Evolutionary conservation across 2,329 filamentous ascomycete genomes (phyloP).

Genomic region (Botrytis squamosa): DNA sequence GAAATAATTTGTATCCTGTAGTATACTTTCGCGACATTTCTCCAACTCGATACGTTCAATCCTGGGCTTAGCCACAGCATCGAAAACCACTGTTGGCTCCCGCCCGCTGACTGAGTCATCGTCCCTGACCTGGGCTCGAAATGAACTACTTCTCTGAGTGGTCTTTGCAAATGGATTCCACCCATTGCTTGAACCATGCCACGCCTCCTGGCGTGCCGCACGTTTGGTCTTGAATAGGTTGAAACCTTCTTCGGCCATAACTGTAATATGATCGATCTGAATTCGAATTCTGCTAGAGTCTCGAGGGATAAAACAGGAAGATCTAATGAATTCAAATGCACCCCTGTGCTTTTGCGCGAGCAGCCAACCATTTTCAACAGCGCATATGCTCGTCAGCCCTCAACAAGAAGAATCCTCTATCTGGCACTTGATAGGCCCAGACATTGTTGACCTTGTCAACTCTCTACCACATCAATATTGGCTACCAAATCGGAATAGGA

Average conservation of each 20-base stretch:
- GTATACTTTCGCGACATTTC: neutral
- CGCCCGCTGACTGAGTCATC: neutral
- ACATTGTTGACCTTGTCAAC: neutral
- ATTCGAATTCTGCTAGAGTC: neutral
- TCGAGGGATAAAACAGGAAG: neutral
- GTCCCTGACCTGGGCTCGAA: neutral
- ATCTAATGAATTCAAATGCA: neutral
- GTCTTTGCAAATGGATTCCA: neutral
- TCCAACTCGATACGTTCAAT: neutral
- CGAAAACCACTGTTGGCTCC: too few species aligned
- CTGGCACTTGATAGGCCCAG: neutral
- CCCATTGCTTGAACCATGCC: constrained; percentile 23
- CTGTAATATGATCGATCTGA: neutral
- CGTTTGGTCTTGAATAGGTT: constrained; percentile 28
- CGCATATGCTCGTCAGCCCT: neutral
- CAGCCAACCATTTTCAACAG: too few species aligned
- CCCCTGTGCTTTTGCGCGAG: neutral
- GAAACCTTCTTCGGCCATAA: too few species aligned
- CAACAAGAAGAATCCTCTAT: rapidly evolving
- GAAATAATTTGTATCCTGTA: neutral
- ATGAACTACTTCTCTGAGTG: neutral
- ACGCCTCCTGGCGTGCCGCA: constrained; percentile 36
- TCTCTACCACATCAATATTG: neutral
- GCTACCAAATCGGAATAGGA: neutral
- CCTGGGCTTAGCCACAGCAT: neutral